Evolutionary conservation across 108 stramenopile species (phyloP).

Genomic region (Chaetoceros muelleri): DNA sequence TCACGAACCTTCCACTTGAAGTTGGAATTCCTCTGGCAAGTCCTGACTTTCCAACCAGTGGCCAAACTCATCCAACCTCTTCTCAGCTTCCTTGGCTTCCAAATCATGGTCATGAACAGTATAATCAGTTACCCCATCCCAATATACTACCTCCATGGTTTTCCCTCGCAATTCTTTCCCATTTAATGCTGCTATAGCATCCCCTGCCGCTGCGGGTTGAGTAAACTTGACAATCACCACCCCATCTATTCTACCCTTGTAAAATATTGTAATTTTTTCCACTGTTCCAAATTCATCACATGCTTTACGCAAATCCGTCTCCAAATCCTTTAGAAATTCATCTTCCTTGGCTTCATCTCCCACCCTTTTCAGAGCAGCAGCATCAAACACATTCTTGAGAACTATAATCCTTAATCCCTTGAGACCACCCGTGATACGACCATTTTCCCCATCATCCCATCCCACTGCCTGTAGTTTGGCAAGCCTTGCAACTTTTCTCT

Average conservation of each 20-base stretch:
- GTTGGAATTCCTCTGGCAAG: conserved; percentile 80
- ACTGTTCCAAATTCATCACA: conserved; percentile 69
- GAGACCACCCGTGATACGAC: conserved; percentile 71
- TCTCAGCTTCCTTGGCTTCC: conserved; percentile 51
- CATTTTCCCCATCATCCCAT: conserved; percentile 78
- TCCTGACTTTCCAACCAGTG: conserved; percentile 91
- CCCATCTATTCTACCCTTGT: conserved; percentile 55
- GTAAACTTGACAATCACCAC: conserved; percentile 87
- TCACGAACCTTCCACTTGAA: conserved; percentile 35
- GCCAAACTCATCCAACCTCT: conserved; percentile 91
- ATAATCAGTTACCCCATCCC: conserved; percentile 96
- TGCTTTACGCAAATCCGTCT: conserved; percentile 41
- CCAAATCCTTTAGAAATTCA: conserved; percentile 32
- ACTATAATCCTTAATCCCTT: conserved; percentile 91
- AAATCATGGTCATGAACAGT: conserved; percentile 46
- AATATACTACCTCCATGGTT: conserved; percentile 65
- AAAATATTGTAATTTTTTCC: conserved; percentile 91
- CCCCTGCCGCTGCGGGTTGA: conserved; percentile 67
- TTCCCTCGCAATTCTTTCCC: conserved; percentile 10
- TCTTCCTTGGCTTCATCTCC: conserved; percentile 23
- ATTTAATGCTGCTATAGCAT: conserved; percentile 69
- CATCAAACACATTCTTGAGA: conserved; percentile 78
- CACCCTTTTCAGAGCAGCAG: conserved; percentile 25
- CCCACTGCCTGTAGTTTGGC: conserved; percentile 70
- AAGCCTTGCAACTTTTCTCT: conserved; percentile 66